These are phyloP conservation scores for Skeletonema potamos DNA, from an alignment of 108 stramenopile species.

Conservation along the genomic window DNA sequence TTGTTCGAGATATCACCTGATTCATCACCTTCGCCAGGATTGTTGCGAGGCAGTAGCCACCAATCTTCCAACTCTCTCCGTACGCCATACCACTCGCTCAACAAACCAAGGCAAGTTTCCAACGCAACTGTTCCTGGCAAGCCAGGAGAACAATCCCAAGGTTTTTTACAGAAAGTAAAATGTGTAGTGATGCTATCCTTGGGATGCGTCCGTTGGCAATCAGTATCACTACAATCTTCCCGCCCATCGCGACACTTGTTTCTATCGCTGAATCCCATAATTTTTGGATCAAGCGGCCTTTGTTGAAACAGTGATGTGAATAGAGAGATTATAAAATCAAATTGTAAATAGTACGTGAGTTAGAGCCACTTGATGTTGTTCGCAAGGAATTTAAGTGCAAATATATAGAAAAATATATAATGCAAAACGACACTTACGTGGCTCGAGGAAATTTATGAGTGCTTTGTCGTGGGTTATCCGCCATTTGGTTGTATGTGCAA, in stretches of 20 bases:
- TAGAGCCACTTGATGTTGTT: too few species aligned
- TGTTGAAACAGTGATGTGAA: too few species aligned
- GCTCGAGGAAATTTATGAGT: conserved; percentile 39
- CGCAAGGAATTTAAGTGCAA: too few species aligned
- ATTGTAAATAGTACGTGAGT: too few species aligned
- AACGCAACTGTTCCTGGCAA: conserved; percentile 35
- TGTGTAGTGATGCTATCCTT: conserved; percentile 54
- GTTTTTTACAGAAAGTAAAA: conserved; percentile 72
- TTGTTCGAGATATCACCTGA: not conserved
- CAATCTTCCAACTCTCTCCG: conserved; percentile 50
- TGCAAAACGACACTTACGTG: too few species aligned
- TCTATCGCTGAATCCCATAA: conserved; percentile 40
- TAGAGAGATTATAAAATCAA: too few species aligned
- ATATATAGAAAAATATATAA: too few species aligned
- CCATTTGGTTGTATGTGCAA: conserved; percentile 70
- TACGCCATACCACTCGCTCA: conserved; percentile 41
- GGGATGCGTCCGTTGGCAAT: conserved; percentile 49
- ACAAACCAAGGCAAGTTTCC: conserved; percentile 35
- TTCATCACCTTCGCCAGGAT: not conserved
- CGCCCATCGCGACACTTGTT: conserved; percentile 47
- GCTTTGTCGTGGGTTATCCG: conserved; percentile 51
- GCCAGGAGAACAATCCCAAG: conserved; percentile 55
- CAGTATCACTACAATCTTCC: conserved; percentile 50
- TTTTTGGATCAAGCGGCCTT: conserved; percentile 33
- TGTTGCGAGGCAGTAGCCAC: conserved; percentile 23